Percentiles rank a stretch among this genome's conserved stretches.
phyloP scores from a whole-genome alignment of 192 early-diverging fungal genomes.

The Podila epicladia region DNA sequence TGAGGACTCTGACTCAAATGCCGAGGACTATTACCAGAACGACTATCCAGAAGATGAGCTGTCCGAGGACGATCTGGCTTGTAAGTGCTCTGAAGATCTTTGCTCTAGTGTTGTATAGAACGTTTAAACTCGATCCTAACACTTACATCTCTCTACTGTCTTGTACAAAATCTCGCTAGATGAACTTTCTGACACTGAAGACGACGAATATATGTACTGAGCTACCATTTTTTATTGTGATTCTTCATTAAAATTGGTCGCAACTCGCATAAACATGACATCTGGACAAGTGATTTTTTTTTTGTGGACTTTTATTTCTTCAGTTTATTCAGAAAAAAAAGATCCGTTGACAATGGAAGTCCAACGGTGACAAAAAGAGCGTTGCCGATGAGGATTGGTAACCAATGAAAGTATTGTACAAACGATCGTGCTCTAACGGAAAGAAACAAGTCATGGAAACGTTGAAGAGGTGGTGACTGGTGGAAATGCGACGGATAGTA shows the following conservation, averaged over 20 bases:
- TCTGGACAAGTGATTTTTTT: background rate
- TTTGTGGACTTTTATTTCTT: no score
- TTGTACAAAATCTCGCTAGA: background rate
- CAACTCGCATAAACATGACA: background rate
- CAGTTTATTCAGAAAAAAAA: background rate
- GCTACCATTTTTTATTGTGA: background rate
- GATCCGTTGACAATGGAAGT: background rate
- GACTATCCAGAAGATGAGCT: conserved; percentile 80
- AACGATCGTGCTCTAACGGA: conserved; percentile 4
- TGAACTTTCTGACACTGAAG: background rate
- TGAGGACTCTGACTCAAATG: conserved; percentile 49
- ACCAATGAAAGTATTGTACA: conserved; percentile 5
- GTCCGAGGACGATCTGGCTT: conserved; percentile 44
- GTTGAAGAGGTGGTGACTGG: background rate
- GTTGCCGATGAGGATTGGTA: background rate
- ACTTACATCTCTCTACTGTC: background rate
- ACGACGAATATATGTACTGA: background rate
- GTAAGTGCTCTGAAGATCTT: conserved; percentile 28
- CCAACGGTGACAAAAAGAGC: background rate
- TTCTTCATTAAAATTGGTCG: background rate
- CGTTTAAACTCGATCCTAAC: no score
- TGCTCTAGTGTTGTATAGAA: background rate
- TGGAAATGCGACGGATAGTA: background rate
- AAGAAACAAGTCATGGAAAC: background rate
- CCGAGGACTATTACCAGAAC: conserved; percentile 83